These are phyloP conservation scores for Tricholoma hemisulphureum DNA, from an alignment of 768 basidiomycete genomes.

Conservation along the genomic window DNA sequence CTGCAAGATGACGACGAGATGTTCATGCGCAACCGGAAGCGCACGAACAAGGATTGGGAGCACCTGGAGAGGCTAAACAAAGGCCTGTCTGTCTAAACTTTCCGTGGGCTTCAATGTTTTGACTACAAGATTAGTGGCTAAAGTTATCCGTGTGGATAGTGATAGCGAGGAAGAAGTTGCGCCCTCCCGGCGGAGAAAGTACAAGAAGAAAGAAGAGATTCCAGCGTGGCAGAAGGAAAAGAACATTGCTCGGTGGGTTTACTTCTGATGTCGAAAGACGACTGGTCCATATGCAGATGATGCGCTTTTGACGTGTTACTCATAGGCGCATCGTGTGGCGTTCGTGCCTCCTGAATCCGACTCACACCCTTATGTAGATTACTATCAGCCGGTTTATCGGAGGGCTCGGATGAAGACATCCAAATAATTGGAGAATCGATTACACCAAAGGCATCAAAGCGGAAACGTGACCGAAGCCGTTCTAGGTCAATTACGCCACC, in stretches of 20 bases:
- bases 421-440: slow-evolving; percentile 29
- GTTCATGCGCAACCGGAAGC: slow-evolving; percentile 66
- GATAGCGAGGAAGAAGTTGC: slow-evolving; percentile 31
- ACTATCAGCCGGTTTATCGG: slow-evolving; percentile 39
- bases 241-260: slow-evolving; percentile 40
- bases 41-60: slow-evolving; percentile 58
- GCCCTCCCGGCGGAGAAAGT: slow-evolving; percentile 35
- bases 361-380: slow-evolving; percentile 25
- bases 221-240: slow-evolving; percentile 46
- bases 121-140: slow-evolving; percentile 5
- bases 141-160: slow-evolving; percentile 6
- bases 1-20: slow-evolving; percentile 61
- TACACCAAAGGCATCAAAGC: slow-evolving; percentile 31
- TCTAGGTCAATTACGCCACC: slow-evolving; percentile 79
- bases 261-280: background rate
- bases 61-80: slow-evolving; percentile 55
- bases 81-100: slow-evolving; percentile 37
- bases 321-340: slow-evolving; percentile 3
- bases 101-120: background rate
- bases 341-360: background rate
- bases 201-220: slow-evolving; percentile 37
- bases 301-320: background rate
- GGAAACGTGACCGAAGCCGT: slow-evolving; percentile 53
- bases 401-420: slow-evolving; percentile 47
- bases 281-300: background rate